Base-by-base conservation (phyloP, 2,329 filamentous ascomycete genomes). In the Dactylonectria macrodidyma region DNA sequence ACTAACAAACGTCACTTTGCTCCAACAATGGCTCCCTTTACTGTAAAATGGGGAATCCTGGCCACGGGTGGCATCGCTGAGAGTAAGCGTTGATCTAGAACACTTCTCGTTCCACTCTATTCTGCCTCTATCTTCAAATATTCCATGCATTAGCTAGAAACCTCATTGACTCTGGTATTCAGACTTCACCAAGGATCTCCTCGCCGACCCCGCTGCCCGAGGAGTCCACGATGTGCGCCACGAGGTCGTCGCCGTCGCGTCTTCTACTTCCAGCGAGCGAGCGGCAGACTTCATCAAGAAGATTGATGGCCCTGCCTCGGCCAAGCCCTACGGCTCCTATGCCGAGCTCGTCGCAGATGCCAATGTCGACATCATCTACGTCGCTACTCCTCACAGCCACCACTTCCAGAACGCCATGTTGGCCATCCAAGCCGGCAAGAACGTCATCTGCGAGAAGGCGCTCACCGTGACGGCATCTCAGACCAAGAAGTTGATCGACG, bases 361-460 rank as follows among this genome's bases (percentile, higher is more conserved):
- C 7, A 88, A 93, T 75, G 88, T 97, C 72, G 93, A 97, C 80
- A 93, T 97, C 74, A 83, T 97, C 82, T 97, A 97, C 81, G 89
- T 97, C 63, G 94, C 94, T 26, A 97, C 95, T 4, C 95, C 95
- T 16, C 95, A 97, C 84, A 95, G 93, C 75, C 95, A 97, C 81
- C 95, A 97, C 84, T 97, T 95, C 84, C 94, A 97, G 80, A 95
- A 97, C 82, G 89, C 90, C 71, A 93, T 95, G 89, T 88, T 97
- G n/a, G 92, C 91, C 50, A 86, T 97, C 46, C 88, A 93, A 72
- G 93, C 92, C 8, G 93, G 93, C 76, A 97, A 97, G 86, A 88
- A 95, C 76, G 94, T 97, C 34, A 88, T 97, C 38, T 97, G 94
- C 81, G 95, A 97, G 82, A 97, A 97, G 86, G 90, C 95, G 0